A percentile compares a stretch with the other conserved stretches of the same genome.
Evolutionary conservation across 2,329 filamentous ascomycete species (phyloP).

Genomic region (Cordyceps sp.): DNA sequence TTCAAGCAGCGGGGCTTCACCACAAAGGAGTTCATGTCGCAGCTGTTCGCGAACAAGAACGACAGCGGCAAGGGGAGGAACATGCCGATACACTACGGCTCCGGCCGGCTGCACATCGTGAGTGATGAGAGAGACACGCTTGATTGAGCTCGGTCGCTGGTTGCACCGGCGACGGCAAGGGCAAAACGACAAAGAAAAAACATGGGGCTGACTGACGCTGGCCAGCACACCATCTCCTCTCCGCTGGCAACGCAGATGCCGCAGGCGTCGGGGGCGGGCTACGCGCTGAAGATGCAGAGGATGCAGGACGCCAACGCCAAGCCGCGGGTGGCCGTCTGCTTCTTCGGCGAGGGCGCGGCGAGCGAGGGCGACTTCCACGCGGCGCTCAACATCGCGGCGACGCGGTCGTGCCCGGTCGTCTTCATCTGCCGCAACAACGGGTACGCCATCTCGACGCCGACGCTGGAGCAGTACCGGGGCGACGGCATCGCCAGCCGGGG

Average conservation of each 20-base stretch:
- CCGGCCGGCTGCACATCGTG: conserved; percentile 67
- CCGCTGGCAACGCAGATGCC: conserved; percentile 80
- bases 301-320: conserved; percentile 52
- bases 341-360: conserved; percentile 82
- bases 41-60: conserved; percentile 75
- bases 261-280: conserved; percentile 73
- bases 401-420: conserved; percentile 68
- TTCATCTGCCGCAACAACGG: conserved; percentile 92
- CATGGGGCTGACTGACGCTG: neutral
- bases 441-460: conserved; percentile 80
- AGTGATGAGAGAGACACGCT: conserved; percentile 15
- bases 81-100: conserved; percentile 96
- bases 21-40: conserved; percentile 82
- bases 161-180: neutral
- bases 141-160: too few relatives aligned
- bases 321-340: conserved; percentile 59
- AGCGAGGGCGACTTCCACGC: conserved; percentile 88
- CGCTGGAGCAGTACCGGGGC: conserved; percentile 77
- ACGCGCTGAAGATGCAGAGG: conserved; percentile 70
- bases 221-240: conserved; percentile 64
- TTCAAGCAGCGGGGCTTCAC: conserved; percentile 81
- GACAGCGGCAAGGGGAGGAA: conserved; percentile 74
- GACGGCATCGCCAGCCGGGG: conserved; percentile 81
- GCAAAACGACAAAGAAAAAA: too few relatives aligned
- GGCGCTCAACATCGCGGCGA: conserved; percentile 80